Conservation (phyloP, 176 grass and related monocot genomes). For the Elaeis guineensis region DNA sequence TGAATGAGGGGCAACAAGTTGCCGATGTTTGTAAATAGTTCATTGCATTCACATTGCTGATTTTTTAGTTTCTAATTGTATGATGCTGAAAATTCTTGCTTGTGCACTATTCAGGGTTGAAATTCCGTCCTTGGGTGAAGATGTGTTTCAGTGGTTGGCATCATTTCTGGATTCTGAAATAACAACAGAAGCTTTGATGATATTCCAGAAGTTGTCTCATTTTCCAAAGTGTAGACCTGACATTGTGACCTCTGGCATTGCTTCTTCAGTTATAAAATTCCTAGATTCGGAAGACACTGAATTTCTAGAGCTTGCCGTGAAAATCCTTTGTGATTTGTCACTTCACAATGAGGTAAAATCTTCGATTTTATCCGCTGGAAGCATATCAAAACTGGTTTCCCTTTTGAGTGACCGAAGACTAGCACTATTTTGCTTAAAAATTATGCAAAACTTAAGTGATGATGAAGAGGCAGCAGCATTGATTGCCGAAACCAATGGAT, state of each 20-base stretch:
- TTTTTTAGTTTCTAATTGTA: no score
- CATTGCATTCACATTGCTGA: no score
- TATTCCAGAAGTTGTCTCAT: constrained; percentile 43
- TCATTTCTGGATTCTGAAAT: constrained; percentile 58
- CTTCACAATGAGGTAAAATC: constrained; percentile 38
- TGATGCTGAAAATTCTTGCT: not conserved
- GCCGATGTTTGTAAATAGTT: no score
- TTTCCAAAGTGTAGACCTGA: constrained; percentile 33
- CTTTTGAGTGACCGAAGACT: constrained; percentile 52
- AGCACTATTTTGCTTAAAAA: constrained; percentile 47
- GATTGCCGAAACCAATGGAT: constrained; percentile 43
- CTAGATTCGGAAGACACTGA: constrained; percentile 46
- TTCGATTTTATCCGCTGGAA: constrained; percentile 44
- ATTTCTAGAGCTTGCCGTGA: constrained; percentile 44
- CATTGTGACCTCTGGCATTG: constrained; percentile 38
- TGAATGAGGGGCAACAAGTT: no score
- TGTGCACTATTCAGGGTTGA: constrained; percentile 30
- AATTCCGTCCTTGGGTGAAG: constrained; percentile 46
- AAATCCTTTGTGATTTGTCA: constrained; percentile 63
- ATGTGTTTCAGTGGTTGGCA: constrained; percentile 35
- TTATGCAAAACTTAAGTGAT: constrained; percentile 55
- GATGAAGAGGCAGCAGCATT: constrained; percentile 39
- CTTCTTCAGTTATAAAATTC: constrained; percentile 34
- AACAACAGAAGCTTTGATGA: constrained; percentile 46
- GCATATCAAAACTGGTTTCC: constrained; percentile 54